Conservation (phyloP, 306 rosid genomes). For the Glycine soja region DNA sequence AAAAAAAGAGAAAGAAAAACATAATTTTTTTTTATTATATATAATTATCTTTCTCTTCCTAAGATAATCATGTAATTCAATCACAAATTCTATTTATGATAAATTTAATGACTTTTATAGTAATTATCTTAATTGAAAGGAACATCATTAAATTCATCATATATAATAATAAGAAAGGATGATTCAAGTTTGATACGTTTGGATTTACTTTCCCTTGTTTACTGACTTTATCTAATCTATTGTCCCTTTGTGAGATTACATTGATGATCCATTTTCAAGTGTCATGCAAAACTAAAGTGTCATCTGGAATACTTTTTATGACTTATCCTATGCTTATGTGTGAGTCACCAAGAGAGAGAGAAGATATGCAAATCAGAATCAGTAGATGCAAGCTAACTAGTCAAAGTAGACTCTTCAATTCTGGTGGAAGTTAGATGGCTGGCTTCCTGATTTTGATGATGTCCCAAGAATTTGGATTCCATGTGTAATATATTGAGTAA, state of each 20-base stretch:
- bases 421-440: conserved; percentile 44
- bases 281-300: conserved; percentile 26
- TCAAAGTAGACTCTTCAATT: conserved; percentile 35
- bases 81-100: not conserved
- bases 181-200: conserved; percentile 4
- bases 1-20: not conserved
- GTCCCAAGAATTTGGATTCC: conserved; percentile 45
- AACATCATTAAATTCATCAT: no score
- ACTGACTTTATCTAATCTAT: conserved; percentile 31
- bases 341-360: not conserved
- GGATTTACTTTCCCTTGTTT: conserved; percentile 37
- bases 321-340: not conserved
- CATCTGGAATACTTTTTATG: not conserved
- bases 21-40: not conserved
- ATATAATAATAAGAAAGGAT: not conserved
- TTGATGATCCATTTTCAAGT: conserved; percentile 12
- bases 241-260: conserved; percentile 26
- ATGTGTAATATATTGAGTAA: conserved; percentile 40
- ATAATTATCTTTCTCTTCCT: not conserved
- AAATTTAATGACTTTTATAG: conserved; percentile 29
- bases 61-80: not conserved
- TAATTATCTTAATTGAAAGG: not conserved
- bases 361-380: conserved; percentile 43
- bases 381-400: conserved; percentile 23
- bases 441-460: conserved; percentile 53